Evolutionary conservation across 2,329 filamentous ascomycete species (phyloP), one percentile per base, ranked within the genome.

Genomic region (Byssoonygena ceratinophila): DNA sequence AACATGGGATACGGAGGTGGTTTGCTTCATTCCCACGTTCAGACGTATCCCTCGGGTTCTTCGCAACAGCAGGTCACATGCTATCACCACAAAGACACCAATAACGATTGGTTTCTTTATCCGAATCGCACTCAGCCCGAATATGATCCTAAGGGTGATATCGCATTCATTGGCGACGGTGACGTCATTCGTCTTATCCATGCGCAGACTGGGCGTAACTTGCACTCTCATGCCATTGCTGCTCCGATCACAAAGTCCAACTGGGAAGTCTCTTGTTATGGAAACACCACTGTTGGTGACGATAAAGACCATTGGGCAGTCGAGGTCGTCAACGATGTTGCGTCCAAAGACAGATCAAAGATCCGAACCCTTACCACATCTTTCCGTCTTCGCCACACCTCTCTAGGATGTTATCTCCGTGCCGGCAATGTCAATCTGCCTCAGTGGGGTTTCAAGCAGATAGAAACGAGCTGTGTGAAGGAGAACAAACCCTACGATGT

Each of bases 51-150:
- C 0, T 90, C 96, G 66, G 92, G 91, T 29, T 97, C 92, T 34
- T 74, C 74, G 49, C 92, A 98, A 72, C 94, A 98, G 71, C 92
- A 98, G 69, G 84, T 98, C 57, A 98, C 92, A 57, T 98, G 94
- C 76, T 98, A 98, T 72, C 92, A 98, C 72, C 92, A 98, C 77
- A 98, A 98, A 70, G 92, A 98, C 75, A 79, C 91, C 68, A 98
- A 98, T 80, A 98, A 98, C 68, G 92, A 98, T 69, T 98, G 92
- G 92, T 95, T 94, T 73, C 90, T 98, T 72, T 96, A 96, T 69
- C 92, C 92, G 23, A 95, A 91, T 73, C 87, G 94, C 57, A 71
- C 76, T 51, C 80, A 94, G 54, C 71, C 78, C 22, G 83, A 85
- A 16, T 95, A 83, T 64, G 77, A 90, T 61, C 71, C 80, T 3